Evolutionary conservation across 1,284 basidiomycete species (phyloP), one percentile per base, ranked within the genome.

Genomic region (Austroboletus niveus): DNA sequence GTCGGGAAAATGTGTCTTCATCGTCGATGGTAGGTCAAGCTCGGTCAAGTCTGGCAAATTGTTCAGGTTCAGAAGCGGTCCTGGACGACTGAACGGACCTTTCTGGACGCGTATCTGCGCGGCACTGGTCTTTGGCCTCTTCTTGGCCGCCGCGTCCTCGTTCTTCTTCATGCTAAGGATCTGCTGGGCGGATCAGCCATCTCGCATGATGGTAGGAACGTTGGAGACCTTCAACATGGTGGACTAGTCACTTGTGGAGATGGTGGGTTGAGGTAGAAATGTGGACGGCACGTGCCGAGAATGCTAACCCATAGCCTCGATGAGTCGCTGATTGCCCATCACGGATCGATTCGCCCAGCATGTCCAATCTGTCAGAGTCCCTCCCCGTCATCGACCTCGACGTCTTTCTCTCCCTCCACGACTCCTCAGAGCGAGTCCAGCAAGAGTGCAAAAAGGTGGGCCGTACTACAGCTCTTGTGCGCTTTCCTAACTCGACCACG

Each of bases 101-200:
- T 99, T 99, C 79, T 99, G 97, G 14, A 98, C 94, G 51, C 96
- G 86, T 68, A 99, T 89, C 73, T 98, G 95, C 32, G 97, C 96
- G 11, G 96, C 94, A 62, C 91, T 93, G 47, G 92, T 97, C 84
- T 97, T 98, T 43, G 94, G 94, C 78, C 89, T 92, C 83, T 86
- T 95, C 86, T 94, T 96, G 15, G 88, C 85, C 49, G 92, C 91
- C 52, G 91, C 91, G 68, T 95, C 91, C 76, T 95, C 91, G 64
- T 85, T 90, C 85, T 97, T 96, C 85, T 97, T 97, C 85, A 98
- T 90, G 61, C 86, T 92, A 89, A 94, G 97, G 66, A 98, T 96
- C 94, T 98, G 62, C 22, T 35, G 38, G 36, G 48, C 24, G 42
- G 47, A 24, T 61, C 41, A 56, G 51, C 5, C 49, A 47, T 47